These are phyloP conservation scores for Fraxinus dipetala DNA, from an alignment of 305 asterid species.

Conservation along the genomic window DNA sequence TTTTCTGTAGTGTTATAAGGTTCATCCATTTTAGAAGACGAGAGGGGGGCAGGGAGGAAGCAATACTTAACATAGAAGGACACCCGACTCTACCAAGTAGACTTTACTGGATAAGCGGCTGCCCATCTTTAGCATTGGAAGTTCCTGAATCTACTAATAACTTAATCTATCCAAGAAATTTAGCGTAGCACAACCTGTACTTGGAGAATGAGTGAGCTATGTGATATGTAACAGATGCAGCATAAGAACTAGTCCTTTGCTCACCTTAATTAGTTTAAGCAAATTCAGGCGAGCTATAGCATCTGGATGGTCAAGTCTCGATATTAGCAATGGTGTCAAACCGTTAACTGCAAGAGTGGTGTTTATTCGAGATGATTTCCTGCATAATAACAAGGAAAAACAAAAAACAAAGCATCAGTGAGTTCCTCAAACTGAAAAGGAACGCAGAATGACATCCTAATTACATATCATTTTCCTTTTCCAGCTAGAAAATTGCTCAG, in stretches of 20 bases:
- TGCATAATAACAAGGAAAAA: constrained; percentile 32
- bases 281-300: constrained; percentile 94
- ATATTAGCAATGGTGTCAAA: constrained; percentile 83
- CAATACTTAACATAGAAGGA: neutral
- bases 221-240: constrained; percentile 12
- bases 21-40: neutral
- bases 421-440: constrained; percentile 6
- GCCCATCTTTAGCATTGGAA: neutral
- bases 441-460: constrained; percentile 14
- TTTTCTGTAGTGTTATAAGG: neutral
- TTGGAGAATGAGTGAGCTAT: neutral
- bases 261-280: constrained; percentile 89
- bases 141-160: neutral
- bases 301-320: constrained; percentile 89
- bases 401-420: constrained; percentile 1
- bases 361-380: constrained; percentile 96
- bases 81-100: neutral
- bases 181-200: neutral
- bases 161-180: neutral
- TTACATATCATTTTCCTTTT: constrained; percentile 1
- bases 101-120: neutral
- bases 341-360: constrained; percentile 96
- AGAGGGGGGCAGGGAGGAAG: neutral
- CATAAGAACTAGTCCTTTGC: constrained; percentile 21
- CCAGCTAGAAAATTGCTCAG: neutral